Base-by-base conservation (phyloP, 2,329 filamentous ascomycete species). In the Stemphylium beticola region DNA sequence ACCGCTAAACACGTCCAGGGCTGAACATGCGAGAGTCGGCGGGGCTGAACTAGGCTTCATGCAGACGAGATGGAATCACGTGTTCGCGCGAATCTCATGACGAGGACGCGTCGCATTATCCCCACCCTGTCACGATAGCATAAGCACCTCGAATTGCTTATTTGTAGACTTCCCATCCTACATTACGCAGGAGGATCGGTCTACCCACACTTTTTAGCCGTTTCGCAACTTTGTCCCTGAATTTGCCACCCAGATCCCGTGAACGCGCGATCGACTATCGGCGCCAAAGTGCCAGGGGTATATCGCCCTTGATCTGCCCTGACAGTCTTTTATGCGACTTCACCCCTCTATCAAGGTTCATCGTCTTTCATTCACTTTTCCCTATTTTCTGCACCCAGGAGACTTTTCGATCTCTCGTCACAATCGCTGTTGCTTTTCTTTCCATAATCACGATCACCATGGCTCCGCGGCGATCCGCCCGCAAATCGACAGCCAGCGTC, bases 161-260 rank as follows among this genome's bases (percentile, higher is more conserved):
- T 22, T 6, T 26, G 12, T 14, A 38, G 33, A 44, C 38, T 36
- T 29, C 20, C n/a, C 43, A 34, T 17, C 39, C 10, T 15, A 39
- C 14, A n/a, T 45, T 37, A 20, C 34, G 49, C 44, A 24, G 34
- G 20, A 15, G 22, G 46, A 52, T 41, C 33, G 46, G 18, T 39
- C 31, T 44, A 31, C 29, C 29, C 20, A 37, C 32, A 43, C 15
- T 22, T 42, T 40, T 39, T 40, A 37, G 43, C 46, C 8, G 18
- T 31, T 41, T 32, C 22, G 40, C 39, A 32, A 55, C 18, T 24
- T 31, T 52, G 34, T 49, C 47, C 38, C 47, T 41, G 43, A 46
- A 55, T 68, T 70, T 54, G 67, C 68, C 68, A 71, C 68, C 51
- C 32, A 45, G 53, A 55, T 52, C 56, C 59, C 64, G 66, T 60